Base-by-base conservation (phyloP, 2,329 filamentous ascomycete species). In the Pseudocercospora pini-densiflorae region DNA sequence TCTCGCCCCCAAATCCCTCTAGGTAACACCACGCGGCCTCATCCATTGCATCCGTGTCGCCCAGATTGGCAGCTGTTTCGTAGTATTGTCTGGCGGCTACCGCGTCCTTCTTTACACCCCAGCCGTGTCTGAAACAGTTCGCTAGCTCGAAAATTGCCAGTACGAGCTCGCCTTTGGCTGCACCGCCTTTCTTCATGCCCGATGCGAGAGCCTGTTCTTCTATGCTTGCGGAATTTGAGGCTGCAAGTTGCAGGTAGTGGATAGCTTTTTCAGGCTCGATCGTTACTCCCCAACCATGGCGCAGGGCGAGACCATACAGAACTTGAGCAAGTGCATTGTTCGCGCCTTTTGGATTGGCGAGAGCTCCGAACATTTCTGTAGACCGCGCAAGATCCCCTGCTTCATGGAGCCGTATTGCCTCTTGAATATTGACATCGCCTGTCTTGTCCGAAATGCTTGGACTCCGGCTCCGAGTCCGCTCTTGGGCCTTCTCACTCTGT, bases 31-130 rank as follows among this genome's bases (percentile, higher is more conserved):
- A 97, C 40, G 90, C 95, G 62, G 90, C 90, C 80, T 98, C 94
- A 77, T 97, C 97, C 94, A 98, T 97, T 65, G 94, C 95, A 82
- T 99, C 95, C 53, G 92, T 92, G 79, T 99, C 95, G 68, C 95
- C 95, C 71, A 99, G 82, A 78, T 99, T 98, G 67, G 95, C 95
- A 29, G 95, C 95, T 9, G 94, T 97, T 81, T 98, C 94, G 80
- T 98, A 99, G 80, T 98, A 99, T 86, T 97, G 85, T 73, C 85
- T 84, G 59, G 95, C 95, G 55, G 95, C 95, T 61, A 92, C 85
- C 40, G 93, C 87, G 78, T 99, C 95, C 77, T 92, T 92, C 69
- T 88, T 85, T 59, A 97, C 90, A 58, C 95, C 95, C 94, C 94
- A 98, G 62, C 93, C 95, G 79, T 98, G 89, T 68, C 95, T 89